A percentile compares a stretch with the other conserved stretches of the same genome.
These are phyloP conservation scores for Noccaea bulbosa DNA, from an alignment of 345 rosid species.

Conservation along the genomic window DNA sequence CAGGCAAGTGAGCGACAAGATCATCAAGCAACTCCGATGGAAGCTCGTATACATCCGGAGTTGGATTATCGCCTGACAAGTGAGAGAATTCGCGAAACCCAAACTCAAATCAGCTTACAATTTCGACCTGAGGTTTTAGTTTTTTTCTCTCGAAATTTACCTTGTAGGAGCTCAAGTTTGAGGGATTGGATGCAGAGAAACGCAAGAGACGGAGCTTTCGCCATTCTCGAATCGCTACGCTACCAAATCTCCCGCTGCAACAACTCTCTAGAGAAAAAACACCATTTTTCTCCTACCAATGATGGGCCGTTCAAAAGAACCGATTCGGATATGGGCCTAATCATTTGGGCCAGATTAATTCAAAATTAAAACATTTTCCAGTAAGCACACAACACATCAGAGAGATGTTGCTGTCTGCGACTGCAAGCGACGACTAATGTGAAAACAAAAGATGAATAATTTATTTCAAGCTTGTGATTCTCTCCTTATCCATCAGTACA, in stretches of 20 bases:
- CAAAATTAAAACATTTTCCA: too few species aligned
- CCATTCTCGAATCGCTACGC: conserved; percentile 45
- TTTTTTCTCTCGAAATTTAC: conserved; percentile 37
- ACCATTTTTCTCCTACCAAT: background rate
- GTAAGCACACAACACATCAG: background rate
- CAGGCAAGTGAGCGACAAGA: conserved; percentile 60
- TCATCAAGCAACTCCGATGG: conserved; percentile 62
- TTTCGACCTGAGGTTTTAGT: too few species aligned
- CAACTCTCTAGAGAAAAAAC: background rate
- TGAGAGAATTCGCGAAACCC: background rate
- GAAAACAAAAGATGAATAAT: background rate
- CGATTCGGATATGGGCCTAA: background rate
- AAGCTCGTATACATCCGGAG: conserved; percentile 59
- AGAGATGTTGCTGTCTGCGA: background rate
- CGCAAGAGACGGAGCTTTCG: conserved; percentile 56
- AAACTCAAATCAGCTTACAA: background rate
- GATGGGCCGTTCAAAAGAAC: background rate
- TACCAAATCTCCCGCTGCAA: conserved; percentile 9
- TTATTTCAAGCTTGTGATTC: background rate
- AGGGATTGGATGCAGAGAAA: conserved; percentile 54
- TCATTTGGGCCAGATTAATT: background rate
- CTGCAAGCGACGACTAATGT: conserved; percentile 17
- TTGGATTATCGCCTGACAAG: conserved; percentile 52
- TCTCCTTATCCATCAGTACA: conserved; percentile 8
- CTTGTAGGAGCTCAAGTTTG: conserved; percentile 55